Conservation (phyloP, 106 monocot genomes). For the Dendrobium catenatum region DNA sequence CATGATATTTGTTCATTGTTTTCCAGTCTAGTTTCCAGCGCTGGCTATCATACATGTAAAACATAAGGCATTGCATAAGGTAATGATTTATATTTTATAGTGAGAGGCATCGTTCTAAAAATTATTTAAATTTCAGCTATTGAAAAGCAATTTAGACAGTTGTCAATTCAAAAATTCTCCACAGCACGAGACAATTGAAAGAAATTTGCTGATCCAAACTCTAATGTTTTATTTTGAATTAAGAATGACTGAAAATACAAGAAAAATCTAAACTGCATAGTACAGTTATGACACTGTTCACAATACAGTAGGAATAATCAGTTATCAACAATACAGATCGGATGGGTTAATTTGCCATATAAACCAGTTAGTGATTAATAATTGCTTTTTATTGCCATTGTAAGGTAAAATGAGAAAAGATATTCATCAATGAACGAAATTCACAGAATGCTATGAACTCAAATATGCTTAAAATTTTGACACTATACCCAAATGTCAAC, state of each 20-base stretch:
- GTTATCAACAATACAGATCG: neutral
- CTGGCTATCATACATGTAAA: neutral
- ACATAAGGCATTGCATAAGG: neutral
- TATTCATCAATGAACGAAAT: neutral
- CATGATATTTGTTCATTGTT: neutral
- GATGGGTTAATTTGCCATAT: neutral
- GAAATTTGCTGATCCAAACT: no score
- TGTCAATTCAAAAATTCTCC: neutral
- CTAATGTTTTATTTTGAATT: no score
- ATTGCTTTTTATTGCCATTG: neutral
- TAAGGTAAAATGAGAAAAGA: neutral
- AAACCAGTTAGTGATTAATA: neutral
- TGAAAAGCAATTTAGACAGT: neutral
- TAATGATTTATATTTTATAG: no score
- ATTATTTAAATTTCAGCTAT: neutral
- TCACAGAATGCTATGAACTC: neutral
- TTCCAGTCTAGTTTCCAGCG: neutral
- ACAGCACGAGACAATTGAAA: neutral
- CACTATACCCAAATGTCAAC: slow-evolving; percentile 88
- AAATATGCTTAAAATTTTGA: neutral
- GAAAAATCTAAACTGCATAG: neutral
- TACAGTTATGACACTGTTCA: neutral
- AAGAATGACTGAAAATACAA: neutral
- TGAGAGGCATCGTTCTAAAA: no score
- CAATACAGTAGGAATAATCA: neutral